Conservation (phyloP, 139 green algal species). For the Mychonastes homosphaera region DNA sequence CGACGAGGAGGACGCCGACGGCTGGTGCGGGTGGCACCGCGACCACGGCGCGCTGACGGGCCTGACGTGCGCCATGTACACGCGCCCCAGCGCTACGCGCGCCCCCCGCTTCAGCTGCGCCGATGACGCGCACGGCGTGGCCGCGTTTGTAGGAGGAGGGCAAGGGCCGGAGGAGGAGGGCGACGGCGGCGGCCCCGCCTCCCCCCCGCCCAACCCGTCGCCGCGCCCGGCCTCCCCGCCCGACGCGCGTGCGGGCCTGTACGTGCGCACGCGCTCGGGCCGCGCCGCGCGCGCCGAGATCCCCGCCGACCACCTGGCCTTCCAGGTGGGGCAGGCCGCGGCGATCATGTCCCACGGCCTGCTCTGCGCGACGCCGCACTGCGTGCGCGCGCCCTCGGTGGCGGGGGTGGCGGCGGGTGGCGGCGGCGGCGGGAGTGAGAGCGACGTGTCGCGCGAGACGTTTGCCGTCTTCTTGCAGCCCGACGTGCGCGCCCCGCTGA, state of each 20-base stretch:
- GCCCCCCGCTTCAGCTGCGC: conserved; percentile 13
- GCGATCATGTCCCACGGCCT: conserved; percentile 54
- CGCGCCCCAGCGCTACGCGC: no score
- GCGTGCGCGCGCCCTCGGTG: conserved; percentile 35
- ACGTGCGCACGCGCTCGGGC: conserved; percentile 37
- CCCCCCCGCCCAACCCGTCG: no score
- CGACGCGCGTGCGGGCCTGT: conserved; percentile 43
- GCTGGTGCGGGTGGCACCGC: conserved; percentile 71
- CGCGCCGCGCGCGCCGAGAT: conserved; percentile 40
- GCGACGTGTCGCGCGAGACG: conserved; percentile 38
- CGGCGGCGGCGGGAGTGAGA: background rate
- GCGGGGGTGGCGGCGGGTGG: conserved; percentile 1
- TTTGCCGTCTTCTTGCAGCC: conserved; percentile 82
- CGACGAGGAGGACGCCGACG: background rate
- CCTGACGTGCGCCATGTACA: conserved; percentile 57
- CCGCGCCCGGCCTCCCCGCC: no score
- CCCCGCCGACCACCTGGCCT: conserved; percentile 45
- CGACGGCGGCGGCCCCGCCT: no score
- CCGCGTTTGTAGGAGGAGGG: no score
- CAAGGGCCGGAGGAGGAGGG: no score
- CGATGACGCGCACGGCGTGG: conserved; percentile 24
- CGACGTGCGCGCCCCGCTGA: no score
- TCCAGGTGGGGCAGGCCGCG: conserved; percentile 52
- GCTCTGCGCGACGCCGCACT: conserved; percentile 63
- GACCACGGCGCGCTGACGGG: conserved; percentile 66